A percentile compares a stretch with the other conserved stretches of the same genome.
Evolutionary conservation across 768 basidiomycete genomes (phyloP).

Genomic region (Amanita subjunquillea): DNA sequence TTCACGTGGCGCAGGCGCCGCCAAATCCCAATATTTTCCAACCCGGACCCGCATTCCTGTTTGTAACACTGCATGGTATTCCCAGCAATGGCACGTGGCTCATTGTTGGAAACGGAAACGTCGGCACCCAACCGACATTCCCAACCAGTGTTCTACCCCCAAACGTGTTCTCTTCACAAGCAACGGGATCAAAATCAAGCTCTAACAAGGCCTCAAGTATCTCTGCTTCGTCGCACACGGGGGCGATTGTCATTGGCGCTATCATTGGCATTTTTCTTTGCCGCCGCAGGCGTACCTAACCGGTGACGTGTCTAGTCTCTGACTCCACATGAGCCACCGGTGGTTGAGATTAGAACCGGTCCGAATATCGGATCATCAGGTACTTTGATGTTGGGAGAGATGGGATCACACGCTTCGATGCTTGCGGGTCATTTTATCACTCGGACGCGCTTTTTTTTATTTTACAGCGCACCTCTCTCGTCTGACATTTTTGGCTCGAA

Average conservation of each 20-base stretch:
- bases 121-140: conserved; percentile 56
- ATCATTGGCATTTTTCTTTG: not conserved
- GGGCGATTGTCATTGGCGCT: conserved; percentile 42
- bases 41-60: conserved; percentile 81
- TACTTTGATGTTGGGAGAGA: too few species aligned
- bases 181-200: too few species aligned
- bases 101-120: conserved; percentile 67
- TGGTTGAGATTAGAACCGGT: too few species aligned
- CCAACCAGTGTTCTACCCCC: conserved; percentile 35
- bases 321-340: too few species aligned
- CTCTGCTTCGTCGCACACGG: conserved; percentile 50
- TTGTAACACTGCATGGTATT: conserved; percentile 75
- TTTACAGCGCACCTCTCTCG: too few species aligned
- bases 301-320: not conserved
- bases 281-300: not conserved
- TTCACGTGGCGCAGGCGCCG: conserved; percentile 77
- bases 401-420: too few species aligned
- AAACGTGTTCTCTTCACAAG: conserved; percentile 30
- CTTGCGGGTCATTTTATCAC: too few species aligned
- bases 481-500: too few species aligned
- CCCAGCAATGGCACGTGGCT: conserved; percentile 73
- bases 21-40: conserved; percentile 80
- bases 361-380: too few species aligned
- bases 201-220: too few species aligned
- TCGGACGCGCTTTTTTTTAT: too few species aligned